Base-by-base conservation (phyloP, 768 basidiomycete species). In the Coprinopsis marcescibilis region DNA sequence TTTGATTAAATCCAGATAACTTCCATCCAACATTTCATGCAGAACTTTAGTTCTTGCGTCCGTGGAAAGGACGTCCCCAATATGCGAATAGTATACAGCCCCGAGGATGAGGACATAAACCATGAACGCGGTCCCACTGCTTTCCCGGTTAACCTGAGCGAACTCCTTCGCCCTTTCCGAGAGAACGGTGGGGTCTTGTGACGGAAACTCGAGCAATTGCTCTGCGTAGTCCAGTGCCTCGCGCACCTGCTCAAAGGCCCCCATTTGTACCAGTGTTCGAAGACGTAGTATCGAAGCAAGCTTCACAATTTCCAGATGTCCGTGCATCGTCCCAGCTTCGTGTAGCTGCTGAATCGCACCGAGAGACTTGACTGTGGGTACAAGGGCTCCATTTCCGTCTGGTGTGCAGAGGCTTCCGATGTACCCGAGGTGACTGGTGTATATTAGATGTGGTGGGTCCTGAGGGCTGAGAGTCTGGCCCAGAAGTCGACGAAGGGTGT, bases 21-120 rank as follows among this genome's bases (percentile, higher is more conserved):
- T 80, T 1, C 72, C 66, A 55, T 89, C 88, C 42, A 89, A 70
- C 21, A 86, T 60, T n/a, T 73, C 68, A 58, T 90, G 87, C 1
- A 90, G 60, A 36, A 69, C 68, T 29, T 72, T 67, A 26, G 89
- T 63, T 15, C 85, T 66, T 6, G 65, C 59, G n/a, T 75, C 67
- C 0, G 77, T 71, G 12, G 68, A 65, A 14, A 66, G 57, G 4
- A 75, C 66, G 43, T 69, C 65, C 5, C 84, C 84, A 0, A 64
- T 62, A 52, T 85, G 80, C 0, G 83, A 84, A 54, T 78, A 70
- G 55, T 75, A 85, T 17, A 81, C 60, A 7, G 85, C 68, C 3
- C 77, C 72, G 17, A 86, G 63, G 40, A 86, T 71, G 19, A 89
- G 77, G 7, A 77, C 60, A 55, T 89, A 84, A 2, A 83, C 64